A percentile compares a stretch with the other conserved stretches of the same genome.
phyloP scores from a whole-genome alignment of 148 eudicot species.

The Spergularia marina region DNA sequence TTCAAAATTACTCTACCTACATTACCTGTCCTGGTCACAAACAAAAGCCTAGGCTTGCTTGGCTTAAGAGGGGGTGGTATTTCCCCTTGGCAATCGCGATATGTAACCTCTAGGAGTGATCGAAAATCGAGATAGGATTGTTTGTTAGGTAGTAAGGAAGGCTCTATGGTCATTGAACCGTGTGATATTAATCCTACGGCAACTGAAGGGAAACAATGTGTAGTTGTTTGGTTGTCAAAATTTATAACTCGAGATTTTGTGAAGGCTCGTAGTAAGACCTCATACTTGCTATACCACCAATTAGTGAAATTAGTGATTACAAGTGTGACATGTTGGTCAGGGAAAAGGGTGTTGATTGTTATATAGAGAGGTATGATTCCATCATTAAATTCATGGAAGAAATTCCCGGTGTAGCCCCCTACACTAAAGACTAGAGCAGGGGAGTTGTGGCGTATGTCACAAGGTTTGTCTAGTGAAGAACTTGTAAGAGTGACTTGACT shows the following conservation, averaged over 20 bases:
- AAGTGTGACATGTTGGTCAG: conserved; percentile 38
- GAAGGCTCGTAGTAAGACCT: conserved; percentile 32
- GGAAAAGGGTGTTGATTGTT: conserved; percentile 39
- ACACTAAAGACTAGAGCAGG: conserved; percentile 52
- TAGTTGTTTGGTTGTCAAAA: conserved; percentile 40
- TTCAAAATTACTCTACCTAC: conserved; percentile 43
- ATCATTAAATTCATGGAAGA: conserved; percentile 56
- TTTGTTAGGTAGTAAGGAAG: conserved; percentile 21
- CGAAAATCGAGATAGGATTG: conserved; percentile 39
- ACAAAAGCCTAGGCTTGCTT: conserved; percentile 39
- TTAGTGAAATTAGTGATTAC: conserved; percentile 42
- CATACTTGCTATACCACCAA: conserved; percentile 64
- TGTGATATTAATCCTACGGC: conserved; percentile 50
- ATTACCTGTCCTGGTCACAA: conserved; percentile 30
- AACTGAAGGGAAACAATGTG: conserved; percentile 51
- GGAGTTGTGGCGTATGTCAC: conserved; percentile 39
- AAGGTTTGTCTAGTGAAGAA: conserved; percentile 26
- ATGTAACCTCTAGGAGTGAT: conserved; percentile 34
- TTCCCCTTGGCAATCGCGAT: conserved; percentile 20
- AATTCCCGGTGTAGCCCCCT: conserved; percentile 51
- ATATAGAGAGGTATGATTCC: conserved; percentile 56
- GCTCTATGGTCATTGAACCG: conserved; percentile 47
- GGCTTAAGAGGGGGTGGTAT: conserved; percentile 11
- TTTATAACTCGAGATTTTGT: conserved; percentile 39
- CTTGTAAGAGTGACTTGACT: conserved; percentile 46